Base-by-base conservation (phyloP, 2,329 filamentous ascomycete genomes). In the Cladosporium austrohemisphaericum region DNA sequence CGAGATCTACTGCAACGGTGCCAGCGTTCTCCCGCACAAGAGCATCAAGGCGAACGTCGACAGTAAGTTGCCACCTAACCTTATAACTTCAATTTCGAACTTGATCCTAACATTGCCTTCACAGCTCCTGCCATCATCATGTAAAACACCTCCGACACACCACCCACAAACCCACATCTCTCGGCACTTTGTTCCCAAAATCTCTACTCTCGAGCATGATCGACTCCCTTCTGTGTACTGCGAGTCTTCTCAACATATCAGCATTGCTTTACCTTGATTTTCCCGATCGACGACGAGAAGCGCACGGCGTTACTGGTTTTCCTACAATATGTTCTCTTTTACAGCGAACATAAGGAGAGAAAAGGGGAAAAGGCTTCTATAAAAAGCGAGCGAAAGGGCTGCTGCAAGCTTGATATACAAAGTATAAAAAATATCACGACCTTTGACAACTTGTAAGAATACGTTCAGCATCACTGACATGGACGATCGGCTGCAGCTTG, bases 31-130 rank as follows among this genome's bases (percentile, higher is more conserved):
- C 57, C 92, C 92, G 5, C 92, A 98, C 77, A 98, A 98, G 85
- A 93, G 86, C 70, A 97, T 98, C 80, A 97, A 97, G 81, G 82
- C 85, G 64, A 98, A 98, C 71, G 88, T 98, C 63, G 93, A 98
- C 71, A 81, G 79, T 81, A 70, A 72, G 76, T 68, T 48, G 14
- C 16, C 3, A 9, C 6, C 10, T n/a, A 2, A 7, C 1, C 5
- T 9, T 13, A 18, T 5, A 11, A 11, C n/a, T 13, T n/a, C 3
- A 6, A 13, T 43, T 1, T 13, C 10, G 16, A 32, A 4, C 10
- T 16, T 13, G 7, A n/a, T 13, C 18, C 40, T 49, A 19, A 44
- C 31, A 26, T 11, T n/a, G 22, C 11, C 2, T 5, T 28, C 11
- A n/a, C 51, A 55, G 53, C 37, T 3, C 53, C 53, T 1, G 51